Base-by-base conservation (phyloP, 2,329 filamentous ascomycete species). In the Atkinsonella hypoxylon region DNA sequence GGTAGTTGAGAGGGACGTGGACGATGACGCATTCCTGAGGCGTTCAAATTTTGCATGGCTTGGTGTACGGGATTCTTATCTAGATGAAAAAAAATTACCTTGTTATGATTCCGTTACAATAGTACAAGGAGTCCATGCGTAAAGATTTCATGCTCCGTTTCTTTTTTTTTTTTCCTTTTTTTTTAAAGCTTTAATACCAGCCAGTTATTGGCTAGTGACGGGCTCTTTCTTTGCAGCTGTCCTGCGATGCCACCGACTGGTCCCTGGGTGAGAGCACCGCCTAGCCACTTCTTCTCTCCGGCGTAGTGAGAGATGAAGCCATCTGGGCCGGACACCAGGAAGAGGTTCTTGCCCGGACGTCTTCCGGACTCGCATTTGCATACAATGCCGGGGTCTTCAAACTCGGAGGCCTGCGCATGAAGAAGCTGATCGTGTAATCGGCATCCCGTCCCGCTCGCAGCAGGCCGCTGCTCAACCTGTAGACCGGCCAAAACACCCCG, bases 251-350 rank as follows among this genome's bases (percentile, higher is more conserved):
- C 90, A 6, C 78, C 77, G 0, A 95, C 68, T 0, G 78, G 74
- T 0, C 90, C 90, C 61, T 95, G 89, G 11, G 78, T 72, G 67
- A 95, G 85, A 51, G 72, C 71, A 0, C 89, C 88, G 30, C 77
- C 76, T 11, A 75, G 70, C 86, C 88, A 94, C 3, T 79, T 68
- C 68, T 95, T 95, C 10, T 82, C 54, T 1, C 93, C 91, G 2
- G 89, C 88, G 68, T 86, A 87, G 56, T 85, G 78, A 42, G 79
- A 77, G 39, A 97, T 77, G 67, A 97, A 97, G 0, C 93, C 91
- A 49, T 95, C 88, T 0, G 93, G 91, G 0, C 93, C 93, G 0
- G 89, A 95, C 1, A 97, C 79, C 51, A 95, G 73, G n/a, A 96
- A 71, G 18, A 95, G 64, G 53, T 82, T 82, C 55, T 76, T 78